These are phyloP conservation scores for Evernia prunastri DNA, from an alignment of 495 filamentous ascomycete species.

Conservation along the genomic window DNA sequence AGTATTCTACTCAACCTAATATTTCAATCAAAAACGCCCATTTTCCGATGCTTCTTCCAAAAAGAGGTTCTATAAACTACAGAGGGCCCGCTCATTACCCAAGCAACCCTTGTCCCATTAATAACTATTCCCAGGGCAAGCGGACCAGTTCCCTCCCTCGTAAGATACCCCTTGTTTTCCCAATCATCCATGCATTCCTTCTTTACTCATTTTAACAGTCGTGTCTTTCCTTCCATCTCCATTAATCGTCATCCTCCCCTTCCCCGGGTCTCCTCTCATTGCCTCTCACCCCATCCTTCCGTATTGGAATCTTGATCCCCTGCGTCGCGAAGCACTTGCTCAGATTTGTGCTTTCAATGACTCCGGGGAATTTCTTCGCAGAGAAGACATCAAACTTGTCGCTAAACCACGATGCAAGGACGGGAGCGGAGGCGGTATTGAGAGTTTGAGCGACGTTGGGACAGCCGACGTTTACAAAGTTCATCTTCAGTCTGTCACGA, in stretches of 20 bases:
- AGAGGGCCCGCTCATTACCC: neutral
- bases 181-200: neutral
- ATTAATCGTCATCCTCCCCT: slow-evolving; percentile 45
- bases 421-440: slow-evolving; percentile 73
- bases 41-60: neutral
- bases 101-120: neutral
- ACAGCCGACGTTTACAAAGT: slow-evolving; percentile 68
- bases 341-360: slow-evolving; percentile 87
- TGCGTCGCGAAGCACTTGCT: slow-evolving; percentile 93
- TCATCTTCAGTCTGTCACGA: slow-evolving; percentile 47
- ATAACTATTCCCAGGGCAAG: neutral
- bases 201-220: neutral
- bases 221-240: neutral
- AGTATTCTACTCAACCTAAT: too few species aligned
- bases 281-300: slow-evolving; percentile 71
- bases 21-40: neutral
- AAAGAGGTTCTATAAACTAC: neutral
- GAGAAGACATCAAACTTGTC: slow-evolving; percentile 90
- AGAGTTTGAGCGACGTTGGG: slow-evolving; percentile 35
- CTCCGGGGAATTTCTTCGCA: slow-evolving; percentile 96
- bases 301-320: slow-evolving; percentile 93
- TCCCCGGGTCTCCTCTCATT: slow-evolving; percentile 54
- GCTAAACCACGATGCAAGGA: slow-evolving; percentile 82
- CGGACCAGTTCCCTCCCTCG: neutral
- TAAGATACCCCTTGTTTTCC: neutral